Evolutionary conservation across 225 moss, liverwort and hornwort genomes (phyloP).

Genomic region (Polytrichum formosum): DNA sequence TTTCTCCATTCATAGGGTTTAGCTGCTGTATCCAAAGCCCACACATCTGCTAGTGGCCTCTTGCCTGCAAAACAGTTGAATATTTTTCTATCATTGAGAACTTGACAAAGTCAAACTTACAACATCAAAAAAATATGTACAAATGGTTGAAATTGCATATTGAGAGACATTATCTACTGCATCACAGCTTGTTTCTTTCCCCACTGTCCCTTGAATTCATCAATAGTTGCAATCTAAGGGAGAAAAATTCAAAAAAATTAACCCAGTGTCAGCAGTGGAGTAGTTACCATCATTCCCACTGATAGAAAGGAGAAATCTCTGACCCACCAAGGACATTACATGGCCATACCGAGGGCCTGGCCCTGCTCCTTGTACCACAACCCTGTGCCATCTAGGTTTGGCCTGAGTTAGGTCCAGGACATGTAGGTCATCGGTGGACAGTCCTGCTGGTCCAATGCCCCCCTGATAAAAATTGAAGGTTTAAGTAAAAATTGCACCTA

Average conservation of each 20-base stretch:
- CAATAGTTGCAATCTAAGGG: slow-evolving; percentile 1
- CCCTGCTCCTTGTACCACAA: slow-evolving; percentile 79
- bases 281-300: slow-evolving; percentile 86
- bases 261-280: neutral
- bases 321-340: slow-evolving; percentile 84
- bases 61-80: slow-evolving; percentile 46
- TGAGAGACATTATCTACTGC: neutral
- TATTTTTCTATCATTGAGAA: neutral
- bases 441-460: slow-evolving; percentile 80
- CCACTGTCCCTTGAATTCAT: neutral
- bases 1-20: slow-evolving; percentile 91
- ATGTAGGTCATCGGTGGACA: slow-evolving; percentile 83
- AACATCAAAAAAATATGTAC: neutral
- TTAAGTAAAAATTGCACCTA: neutral
- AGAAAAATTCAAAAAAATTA: neutral
- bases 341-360: slow-evolving; percentile 88
- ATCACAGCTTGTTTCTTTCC: too few relatives aligned
- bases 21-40: slow-evolving; percentile 87
- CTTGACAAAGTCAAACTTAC: neutral
- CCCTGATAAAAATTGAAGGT: slow-evolving; percentile 33
- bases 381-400: slow-evolving; percentile 85
- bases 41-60: slow-evolving; percentile 81
- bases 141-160: neutral
- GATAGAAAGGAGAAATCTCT: slow-evolving; percentile 79
- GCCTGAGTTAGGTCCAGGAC: slow-evolving; percentile 78